These are phyloP conservation scores for Andrographis paniculata DNA, from an alignment of 305 asterid genomes.

Conservation along the genomic window DNA sequence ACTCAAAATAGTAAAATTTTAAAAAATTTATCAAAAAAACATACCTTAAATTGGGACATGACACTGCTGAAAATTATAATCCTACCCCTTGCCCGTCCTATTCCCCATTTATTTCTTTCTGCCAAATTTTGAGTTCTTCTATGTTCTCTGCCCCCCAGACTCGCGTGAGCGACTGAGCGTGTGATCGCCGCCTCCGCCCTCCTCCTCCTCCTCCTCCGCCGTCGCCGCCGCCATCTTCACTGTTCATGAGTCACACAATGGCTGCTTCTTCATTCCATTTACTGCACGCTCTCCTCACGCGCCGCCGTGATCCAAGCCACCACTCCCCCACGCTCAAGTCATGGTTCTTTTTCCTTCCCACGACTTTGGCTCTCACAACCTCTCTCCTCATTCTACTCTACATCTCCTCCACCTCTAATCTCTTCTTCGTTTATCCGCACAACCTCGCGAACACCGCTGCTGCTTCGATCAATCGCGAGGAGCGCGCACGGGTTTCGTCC, in stretches of 20 bases:
- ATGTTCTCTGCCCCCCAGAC: too few relatives aligned
- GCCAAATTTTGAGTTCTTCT: too few relatives aligned
- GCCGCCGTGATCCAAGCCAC: slow-evolving; percentile 34
- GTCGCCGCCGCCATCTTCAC: too few relatives aligned
- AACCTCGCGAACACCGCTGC: slow-evolving; percentile 22
- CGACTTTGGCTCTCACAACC: slow-evolving; percentile 62
- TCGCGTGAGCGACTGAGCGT: too few relatives aligned
- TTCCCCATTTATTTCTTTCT: too few relatives aligned
- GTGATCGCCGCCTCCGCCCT: too few relatives aligned
- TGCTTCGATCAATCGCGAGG: slow-evolving; percentile 19
- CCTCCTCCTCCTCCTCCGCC: too few relatives aligned
- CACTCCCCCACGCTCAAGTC: slow-evolving; percentile 25
- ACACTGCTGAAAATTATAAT: too few relatives aligned
- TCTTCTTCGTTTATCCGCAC: slow-evolving; percentile 40
- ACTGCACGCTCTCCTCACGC: slow-evolving; percentile 38
- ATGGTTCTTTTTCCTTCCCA: slow-evolving; percentile 46
- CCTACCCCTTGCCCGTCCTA: too few relatives aligned
- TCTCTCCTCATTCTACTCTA: slow-evolving; percentile 55
- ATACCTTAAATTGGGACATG: too few relatives aligned
- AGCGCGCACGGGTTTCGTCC: slow-evolving; percentile 16
- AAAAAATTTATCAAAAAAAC: too few relatives aligned
- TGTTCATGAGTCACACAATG: slow-evolving; percentile 18
- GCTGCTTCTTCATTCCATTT: slow-evolving; percentile 32
- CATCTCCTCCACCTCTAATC: slow-evolving; percentile 54
- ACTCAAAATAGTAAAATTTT: too few relatives aligned